Percentiles rank a stretch among this genome's conserved stretches.
phyloP scores from a whole-genome alignment of 441 rosid species.

The Syzygium syzygioides region DNA sequence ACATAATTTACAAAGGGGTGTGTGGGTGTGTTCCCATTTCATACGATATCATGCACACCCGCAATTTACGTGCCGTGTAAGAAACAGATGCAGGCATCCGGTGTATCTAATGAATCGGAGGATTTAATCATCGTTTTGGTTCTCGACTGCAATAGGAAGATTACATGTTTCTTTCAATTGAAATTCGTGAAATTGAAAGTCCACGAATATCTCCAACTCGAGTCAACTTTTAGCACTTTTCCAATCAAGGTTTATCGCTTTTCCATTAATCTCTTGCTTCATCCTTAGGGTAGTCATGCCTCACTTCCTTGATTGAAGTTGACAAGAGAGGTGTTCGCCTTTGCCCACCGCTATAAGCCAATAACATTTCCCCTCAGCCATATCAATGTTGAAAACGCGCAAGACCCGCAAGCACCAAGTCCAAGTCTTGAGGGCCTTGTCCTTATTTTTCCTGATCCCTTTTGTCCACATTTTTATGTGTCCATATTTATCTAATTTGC shows the following conservation, averaged over 20 bases:
- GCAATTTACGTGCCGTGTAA: fast-evolving
- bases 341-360: too few relatives aligned
- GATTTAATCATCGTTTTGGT: neutral
- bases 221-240: neutral
- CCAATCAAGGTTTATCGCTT: neutral
- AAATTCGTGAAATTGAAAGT: neutral
- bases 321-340: too few relatives aligned
- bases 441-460: too few relatives aligned
- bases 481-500: too few relatives aligned
- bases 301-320: too few relatives aligned
- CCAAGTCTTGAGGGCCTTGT: too few relatives aligned
- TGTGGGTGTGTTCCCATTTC: neutral
- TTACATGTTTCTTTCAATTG: neutral
- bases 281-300: neutral
- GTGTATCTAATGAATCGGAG: neutral
- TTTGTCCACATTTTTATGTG: too few relatives aligned
- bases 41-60: neutral
- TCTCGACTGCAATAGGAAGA: neutral
- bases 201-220: neutral
- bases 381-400: too few relatives aligned
- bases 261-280: too few relatives aligned
- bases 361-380: too few relatives aligned
- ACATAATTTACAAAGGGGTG: neutral
- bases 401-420: too few relatives aligned
- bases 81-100: neutral